A percentile compares a stretch with the other conserved stretches of the same genome.
These are phyloP conservation scores for Myxozyma vanderwaltii DNA, from an alignment of 805 yeast species.

Conservation along the genomic window DNA sequence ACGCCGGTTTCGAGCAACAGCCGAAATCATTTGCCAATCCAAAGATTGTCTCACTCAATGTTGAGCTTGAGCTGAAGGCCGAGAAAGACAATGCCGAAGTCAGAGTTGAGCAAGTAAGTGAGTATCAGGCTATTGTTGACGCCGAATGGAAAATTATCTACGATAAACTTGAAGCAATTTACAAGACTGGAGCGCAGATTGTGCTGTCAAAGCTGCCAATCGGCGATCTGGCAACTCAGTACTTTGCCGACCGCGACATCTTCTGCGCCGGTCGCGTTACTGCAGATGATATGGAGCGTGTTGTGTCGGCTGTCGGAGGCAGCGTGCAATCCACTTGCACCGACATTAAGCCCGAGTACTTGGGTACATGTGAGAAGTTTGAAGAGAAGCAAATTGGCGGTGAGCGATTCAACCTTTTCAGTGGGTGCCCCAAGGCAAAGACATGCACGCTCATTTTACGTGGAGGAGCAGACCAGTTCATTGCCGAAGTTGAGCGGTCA, in stretches of 20 bases:
- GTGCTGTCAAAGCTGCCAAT: slow-evolving; percentile 94
- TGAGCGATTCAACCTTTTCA: slow-evolving; percentile 89
- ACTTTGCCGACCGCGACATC: slow-evolving; percentile 91
- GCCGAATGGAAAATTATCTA: slow-evolving; percentile 98
- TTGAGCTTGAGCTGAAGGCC: slow-evolving; percentile 94
- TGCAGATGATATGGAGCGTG: slow-evolving; percentile 87
- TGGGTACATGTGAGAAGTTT: slow-evolving; percentile 82
- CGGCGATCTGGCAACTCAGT: slow-evolving; percentile 99
- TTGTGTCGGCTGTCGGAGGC: slow-evolving; percentile 92
- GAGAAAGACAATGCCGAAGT: slow-evolving; percentile 99
- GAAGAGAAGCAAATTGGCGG: slow-evolving; percentile 96
- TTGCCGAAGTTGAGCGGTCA: slow-evolving; percentile 97
- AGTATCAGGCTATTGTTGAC: slow-evolving; percentile 94
- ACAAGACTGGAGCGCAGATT: slow-evolving; percentile 83
- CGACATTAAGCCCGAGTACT: slow-evolving; percentile 65
- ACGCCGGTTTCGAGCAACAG: slow-evolving; percentile 99
- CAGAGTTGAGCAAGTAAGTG: slow-evolving; percentile 87
- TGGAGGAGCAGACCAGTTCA: slow-evolving; percentile 98
- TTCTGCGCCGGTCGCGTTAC: slow-evolving; percentile 97
- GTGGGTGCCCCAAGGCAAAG: slow-evolving; percentile 88
- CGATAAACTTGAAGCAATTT: slow-evolving; percentile 80
- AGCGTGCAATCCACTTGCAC: slow-evolving; percentile 67
- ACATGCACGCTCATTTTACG: slow-evolving; percentile 91
- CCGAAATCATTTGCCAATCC: slow-evolving; percentile 84
- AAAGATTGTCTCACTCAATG: slow-evolving; percentile 79